A percentile compares a stretch with the other conserved stretches of the same genome.
phyloP scores from a whole-genome alignment of 2,329 filamentous ascomycete species.

The Chrysoporthe austroafricana region DNA sequence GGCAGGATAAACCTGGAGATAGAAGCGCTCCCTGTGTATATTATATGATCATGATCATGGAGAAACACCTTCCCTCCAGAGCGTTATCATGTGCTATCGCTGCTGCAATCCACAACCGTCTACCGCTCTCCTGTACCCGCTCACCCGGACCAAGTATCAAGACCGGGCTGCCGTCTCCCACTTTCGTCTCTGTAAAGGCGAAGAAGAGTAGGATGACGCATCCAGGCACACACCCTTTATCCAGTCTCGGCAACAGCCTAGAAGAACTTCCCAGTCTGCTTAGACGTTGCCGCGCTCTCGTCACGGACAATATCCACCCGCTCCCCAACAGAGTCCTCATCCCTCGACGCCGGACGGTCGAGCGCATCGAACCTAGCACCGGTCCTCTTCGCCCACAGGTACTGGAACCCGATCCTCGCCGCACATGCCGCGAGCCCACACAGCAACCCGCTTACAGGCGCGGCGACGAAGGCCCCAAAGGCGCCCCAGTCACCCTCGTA shows the following conservation, averaged over 20 bases:
- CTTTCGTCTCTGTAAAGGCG: no score
- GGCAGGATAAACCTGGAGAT: neutral
- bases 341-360: constrained; percentile 53
- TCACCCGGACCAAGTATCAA: neutral
- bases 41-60: neutral
- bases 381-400: constrained; percentile 56
- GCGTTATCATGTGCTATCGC: neutral
- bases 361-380: constrained; percentile 69
- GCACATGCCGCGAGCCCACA: constrained; percentile 69
- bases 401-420: constrained; percentile 64
- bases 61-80: neutral
- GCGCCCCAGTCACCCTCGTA: constrained; percentile 80
- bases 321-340: constrained; percentile 17
- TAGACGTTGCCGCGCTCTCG: constrained; percentile 37
- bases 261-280: constrained; percentile 58
- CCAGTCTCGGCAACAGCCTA: constrained; percentile 36
- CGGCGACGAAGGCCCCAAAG: constrained; percentile 82
- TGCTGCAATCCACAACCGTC: neutral
- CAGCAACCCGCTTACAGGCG: constrained; percentile 74
- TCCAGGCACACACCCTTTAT: neutral
- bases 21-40: neutral
- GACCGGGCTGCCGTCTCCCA: neutral
- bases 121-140: neutral
- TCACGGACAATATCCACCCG: constrained; percentile 31
- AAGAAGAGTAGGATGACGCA: no score